A percentile compares a stretch with the other conserved stretches of the same genome.
Conservation (phyloP, 1,284 basidiomycete genomes). For the Ceratobasidium sp. region DNA sequence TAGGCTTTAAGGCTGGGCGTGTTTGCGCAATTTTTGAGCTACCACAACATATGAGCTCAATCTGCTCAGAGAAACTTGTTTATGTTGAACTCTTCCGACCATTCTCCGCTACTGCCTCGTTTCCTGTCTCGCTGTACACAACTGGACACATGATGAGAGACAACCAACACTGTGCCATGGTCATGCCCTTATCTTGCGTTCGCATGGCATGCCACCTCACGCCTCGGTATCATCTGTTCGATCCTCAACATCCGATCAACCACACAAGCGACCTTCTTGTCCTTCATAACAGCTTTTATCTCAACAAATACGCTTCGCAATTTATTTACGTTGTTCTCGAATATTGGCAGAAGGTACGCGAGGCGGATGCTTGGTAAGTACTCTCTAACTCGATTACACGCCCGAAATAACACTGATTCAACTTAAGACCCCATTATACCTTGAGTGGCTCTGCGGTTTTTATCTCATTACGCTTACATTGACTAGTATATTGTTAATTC, state of each 20-base stretch:
- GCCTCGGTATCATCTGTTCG: background rate
- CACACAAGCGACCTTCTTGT: too few species aligned
- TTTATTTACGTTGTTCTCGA: background rate
- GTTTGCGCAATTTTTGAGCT: conserved; percentile 15
- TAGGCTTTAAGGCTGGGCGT: conserved; percentile 13
- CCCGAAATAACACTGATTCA: too few species aligned
- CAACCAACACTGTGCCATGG: background rate
- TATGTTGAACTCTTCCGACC: conserved; percentile 9
- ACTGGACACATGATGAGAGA: background rate
- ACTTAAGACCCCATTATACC: too few species aligned
- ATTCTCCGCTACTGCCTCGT: background rate
- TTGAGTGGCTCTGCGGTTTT: too few species aligned
- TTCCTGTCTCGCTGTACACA: background rate
- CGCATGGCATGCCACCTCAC: background rate
- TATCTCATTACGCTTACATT: too few species aligned
- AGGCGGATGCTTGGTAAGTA: too few species aligned
- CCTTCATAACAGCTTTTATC: background rate
- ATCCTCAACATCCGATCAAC: background rate
- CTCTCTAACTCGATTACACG: too few species aligned
- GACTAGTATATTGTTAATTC: too few species aligned
- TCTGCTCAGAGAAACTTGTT: background rate
- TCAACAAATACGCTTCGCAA: conserved; percentile 4
- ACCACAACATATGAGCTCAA: background rate
- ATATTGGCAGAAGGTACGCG: background rate
- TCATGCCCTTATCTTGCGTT: background rate